Percentiles rank a stretch among this genome's conserved stretches.
These are phyloP conservation scores for Falciphora oryzae DNA, from an alignment of 2,329 filamentous ascomycete species.

Conservation along the genomic window DNA sequence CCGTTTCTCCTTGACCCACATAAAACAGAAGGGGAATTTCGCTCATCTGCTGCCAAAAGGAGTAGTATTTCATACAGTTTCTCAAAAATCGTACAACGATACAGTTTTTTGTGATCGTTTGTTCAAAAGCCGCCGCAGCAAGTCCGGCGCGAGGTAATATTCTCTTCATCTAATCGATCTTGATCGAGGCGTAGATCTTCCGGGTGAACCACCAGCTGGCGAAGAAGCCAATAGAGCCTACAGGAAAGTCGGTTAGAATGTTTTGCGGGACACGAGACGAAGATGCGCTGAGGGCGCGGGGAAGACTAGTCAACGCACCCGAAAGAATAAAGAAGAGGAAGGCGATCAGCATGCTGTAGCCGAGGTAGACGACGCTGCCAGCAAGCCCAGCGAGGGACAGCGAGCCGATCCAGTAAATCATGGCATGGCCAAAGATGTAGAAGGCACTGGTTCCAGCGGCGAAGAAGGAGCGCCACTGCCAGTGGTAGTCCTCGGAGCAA, in stretches of 20 bases:
- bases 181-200: slow-evolving; percentile 96
- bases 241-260: slow-evolving; percentile 17
- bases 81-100: background rate
- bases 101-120: background rate
- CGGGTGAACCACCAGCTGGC: slow-evolving; percentile 91
- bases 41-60: background rate
- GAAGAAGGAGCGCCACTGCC: slow-evolving; percentile 95
- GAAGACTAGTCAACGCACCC: slow-evolving; percentile 64
- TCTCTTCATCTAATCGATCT: slow-evolving; percentile 69
- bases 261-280: slow-evolving; percentile 8
- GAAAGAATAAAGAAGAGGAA: slow-evolving; percentile 91
- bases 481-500: slow-evolving; percentile 95
- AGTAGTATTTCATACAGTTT: background rate
- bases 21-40: background rate
- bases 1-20: background rate
- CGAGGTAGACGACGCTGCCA: slow-evolving; percentile 84
- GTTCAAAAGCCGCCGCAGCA: background rate
- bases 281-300: slow-evolving; percentile 66
- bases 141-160: background rate
- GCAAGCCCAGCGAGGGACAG: slow-evolving; percentile 79
- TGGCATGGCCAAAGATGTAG: slow-evolving; percentile 87
- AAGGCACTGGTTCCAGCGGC: slow-evolving; percentile 84
- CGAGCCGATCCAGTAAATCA: slow-evolving; percentile 87
- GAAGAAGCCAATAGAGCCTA: slow-evolving; percentile 93
- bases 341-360: slow-evolving; percentile 84